Evolutionary conservation across 2,329 filamentous ascomycete species (phyloP).

Genomic region (Fusarium sp.): DNA sequence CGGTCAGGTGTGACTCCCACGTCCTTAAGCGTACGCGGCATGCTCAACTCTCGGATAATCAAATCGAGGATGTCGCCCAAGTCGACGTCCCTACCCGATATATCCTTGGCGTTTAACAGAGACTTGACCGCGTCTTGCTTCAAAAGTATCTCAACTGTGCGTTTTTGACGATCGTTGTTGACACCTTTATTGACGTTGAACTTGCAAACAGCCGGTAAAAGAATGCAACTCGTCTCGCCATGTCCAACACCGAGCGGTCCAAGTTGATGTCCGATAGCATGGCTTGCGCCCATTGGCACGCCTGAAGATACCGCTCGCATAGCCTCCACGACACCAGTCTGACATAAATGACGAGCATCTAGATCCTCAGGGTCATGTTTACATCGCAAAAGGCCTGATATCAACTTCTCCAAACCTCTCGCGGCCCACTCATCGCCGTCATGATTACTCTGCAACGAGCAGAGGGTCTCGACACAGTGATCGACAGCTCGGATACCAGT

Average conservation of each 20-base stretch:
- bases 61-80: constrained; percentile 11
- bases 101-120: not conserved
- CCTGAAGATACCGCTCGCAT: constrained; percentile 25
- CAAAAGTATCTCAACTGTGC: not conserved
- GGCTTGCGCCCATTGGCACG: constrained; percentile 18
- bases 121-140: not conserved
- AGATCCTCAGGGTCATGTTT: constrained; percentile 12
- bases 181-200: constrained; percentile 7
- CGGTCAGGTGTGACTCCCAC: not conserved
- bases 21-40: constrained; percentile 12
- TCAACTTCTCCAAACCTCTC: not conserved
- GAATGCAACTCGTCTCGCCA: constrained; percentile 22
- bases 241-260: constrained; percentile 17
- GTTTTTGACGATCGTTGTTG: not conserved
- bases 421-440: constrained; percentile 1
- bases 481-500: constrained; percentile 9
- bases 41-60: constrained; percentile 6
- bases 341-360: constrained; percentile 15
- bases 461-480: constrained; percentile 15
- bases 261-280: constrained; percentile 28
- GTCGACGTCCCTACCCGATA: not conserved
- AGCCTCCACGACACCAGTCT: constrained; percentile 5
- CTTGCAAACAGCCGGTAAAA: constrained; percentile 23
- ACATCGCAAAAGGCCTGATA: constrained; percentile 6
- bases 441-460: constrained; percentile 15